phyloP scores from a whole-genome alignment of 164 flowering plant genomes.

The Vitis amurensis region DNA sequence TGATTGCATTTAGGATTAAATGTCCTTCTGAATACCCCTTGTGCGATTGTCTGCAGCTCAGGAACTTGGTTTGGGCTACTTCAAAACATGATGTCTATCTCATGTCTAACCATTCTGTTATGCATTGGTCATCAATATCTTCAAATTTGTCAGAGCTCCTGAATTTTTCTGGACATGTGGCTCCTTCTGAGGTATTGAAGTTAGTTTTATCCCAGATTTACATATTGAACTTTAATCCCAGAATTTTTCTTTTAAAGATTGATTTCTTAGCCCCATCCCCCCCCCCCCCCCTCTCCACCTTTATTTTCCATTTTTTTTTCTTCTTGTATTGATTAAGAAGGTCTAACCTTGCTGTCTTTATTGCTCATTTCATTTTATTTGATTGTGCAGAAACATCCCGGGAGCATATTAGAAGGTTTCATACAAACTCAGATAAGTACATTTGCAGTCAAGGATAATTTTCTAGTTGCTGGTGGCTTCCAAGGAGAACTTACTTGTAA shows the following conservation, averaged over 20 bases:
- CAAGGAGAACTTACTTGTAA: slow-evolving; percentile 83
- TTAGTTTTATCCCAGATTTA: no score
- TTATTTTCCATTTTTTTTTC: background rate
- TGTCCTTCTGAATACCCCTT: background rate
- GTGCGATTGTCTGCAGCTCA: slow-evolving; percentile 38
- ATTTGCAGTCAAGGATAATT: slow-evolving; percentile 62
- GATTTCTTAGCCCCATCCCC: no score
- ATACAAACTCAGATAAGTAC: slow-evolving; percentile 74
- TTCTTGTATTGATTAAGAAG: background rate
- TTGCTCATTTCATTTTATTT: slow-evolving; percentile 1
- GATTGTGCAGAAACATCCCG: slow-evolving; percentile 58
- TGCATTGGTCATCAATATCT: slow-evolving; percentile 55
- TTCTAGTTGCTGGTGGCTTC: slow-evolving; percentile 85
- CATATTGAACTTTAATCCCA: no score
- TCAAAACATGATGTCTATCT: slow-evolving; percentile 63
- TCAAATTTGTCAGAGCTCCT: slow-evolving; percentile 40
- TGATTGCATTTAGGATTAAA: background rate
- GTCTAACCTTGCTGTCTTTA: background rate
- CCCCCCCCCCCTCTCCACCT: no score
- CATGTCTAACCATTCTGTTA: slow-evolving; percentile 46
- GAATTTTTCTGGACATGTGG: slow-evolving; percentile 46
- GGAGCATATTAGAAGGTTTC: slow-evolving; percentile 67
- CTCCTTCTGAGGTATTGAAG: slow-evolving; percentile 44
- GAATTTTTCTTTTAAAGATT: no score
- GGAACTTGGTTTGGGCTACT: slow-evolving; percentile 65